Evolutionary conservation across 1,284 basidiomycete species (phyloP), one percentile per base, ranked within the genome.

Genomic region (Microbotryum intermedium): DNA sequence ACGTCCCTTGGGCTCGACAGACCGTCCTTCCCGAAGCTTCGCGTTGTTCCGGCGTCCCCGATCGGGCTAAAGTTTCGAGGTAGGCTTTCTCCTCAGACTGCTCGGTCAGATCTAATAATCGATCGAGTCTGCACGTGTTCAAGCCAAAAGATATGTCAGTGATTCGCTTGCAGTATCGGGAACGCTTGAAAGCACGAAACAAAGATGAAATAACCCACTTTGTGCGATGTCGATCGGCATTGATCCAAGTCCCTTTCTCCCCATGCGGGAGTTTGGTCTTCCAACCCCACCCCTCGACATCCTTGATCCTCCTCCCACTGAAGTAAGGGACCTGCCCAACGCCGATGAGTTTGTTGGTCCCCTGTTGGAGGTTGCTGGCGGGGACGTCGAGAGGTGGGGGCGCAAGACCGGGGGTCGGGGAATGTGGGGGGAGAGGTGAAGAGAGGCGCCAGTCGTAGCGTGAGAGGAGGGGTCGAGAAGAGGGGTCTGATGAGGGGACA

Each of bases 361-460:
- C 67, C 10, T 50, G 55, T 6, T 54, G 18, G 18, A 45, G 44
- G 26, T 43, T 13, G 49, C 62, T 48, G 55, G 52, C 1, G 30
- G 39, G 26, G 42, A 55, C 26, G 60, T 55, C 43, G 65, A 61
- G 21, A 62, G 25, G 16, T 45, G 39, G 42, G 10, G 21, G 51
- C 16, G 20, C 44, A 57, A 13, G n/a, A n/a, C n/a, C n/a, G n/a
- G n/a, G 60, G 25, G 48, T 45, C 53, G 16, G 28, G 28, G 10
- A 57, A 6, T 13, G 53, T 13, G 5, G 30, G 54, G n/a, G 60
- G 9, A 61, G 28, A 20, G 66, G 59, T 23, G 63, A 56, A 30
- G 63, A 65, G 46, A 70, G 50, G 10, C 69, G 65, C 69, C 69
- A 70, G 53, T 70, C 69, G 45, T 64, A 56, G 2, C 66, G 66